Evolutionary conservation across 2,329 filamentous ascomycete species (phyloP).

Genomic region (Cercospora sp.): DNA sequence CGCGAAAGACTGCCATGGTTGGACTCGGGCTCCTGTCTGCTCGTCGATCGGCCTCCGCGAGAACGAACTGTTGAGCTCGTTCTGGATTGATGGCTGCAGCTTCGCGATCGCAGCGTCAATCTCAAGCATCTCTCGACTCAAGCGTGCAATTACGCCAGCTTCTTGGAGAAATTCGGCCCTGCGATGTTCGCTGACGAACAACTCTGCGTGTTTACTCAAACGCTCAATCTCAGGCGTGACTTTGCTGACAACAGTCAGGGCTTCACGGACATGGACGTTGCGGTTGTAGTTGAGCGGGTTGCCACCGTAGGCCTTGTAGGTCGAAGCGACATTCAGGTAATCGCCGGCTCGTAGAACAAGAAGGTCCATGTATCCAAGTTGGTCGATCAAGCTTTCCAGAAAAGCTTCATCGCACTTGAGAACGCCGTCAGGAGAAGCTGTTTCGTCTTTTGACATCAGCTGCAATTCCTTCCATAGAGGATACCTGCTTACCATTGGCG

Average conservation of each 20-base stretch:
- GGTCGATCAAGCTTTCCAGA: slow-evolving; percentile 11
- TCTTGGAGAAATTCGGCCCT: slow-evolving; percentile 10
- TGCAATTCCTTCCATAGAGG: not conserved
- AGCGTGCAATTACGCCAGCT: not conserved
- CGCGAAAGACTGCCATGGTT: slow-evolving; percentile 14
- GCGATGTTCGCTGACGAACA: slow-evolving; percentile 5
- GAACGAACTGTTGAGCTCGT: not conserved
- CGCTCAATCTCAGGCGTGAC: slow-evolving; percentile 14
- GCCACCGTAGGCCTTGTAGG: not conserved
- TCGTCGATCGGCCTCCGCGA: not conserved
- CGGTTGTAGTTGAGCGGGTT: slow-evolving; percentile 11
- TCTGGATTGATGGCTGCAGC: not conserved
- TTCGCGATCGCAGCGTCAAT: not conserved
- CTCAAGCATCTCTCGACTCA: slow-evolving; percentile 6
- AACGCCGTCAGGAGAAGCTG: not conserved
- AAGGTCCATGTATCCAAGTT: slow-evolving; percentile 4
- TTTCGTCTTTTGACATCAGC: slow-evolving; percentile 15
- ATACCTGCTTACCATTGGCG: slow-evolving; percentile 10
- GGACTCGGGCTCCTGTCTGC: not conserved
- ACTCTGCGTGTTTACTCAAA: slow-evolving; percentile 13
- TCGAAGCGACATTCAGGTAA: not conserved
- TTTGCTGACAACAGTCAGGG: slow-evolving; percentile 7
- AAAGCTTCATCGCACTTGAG: slow-evolving; percentile 16
- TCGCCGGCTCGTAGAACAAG: not conserved
- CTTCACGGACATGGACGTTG: slow-evolving; percentile 2